Evolutionary conservation across 192 early-diverging fungal genomes (phyloP).

Genomic region (Coemansia javaensis): DNA sequence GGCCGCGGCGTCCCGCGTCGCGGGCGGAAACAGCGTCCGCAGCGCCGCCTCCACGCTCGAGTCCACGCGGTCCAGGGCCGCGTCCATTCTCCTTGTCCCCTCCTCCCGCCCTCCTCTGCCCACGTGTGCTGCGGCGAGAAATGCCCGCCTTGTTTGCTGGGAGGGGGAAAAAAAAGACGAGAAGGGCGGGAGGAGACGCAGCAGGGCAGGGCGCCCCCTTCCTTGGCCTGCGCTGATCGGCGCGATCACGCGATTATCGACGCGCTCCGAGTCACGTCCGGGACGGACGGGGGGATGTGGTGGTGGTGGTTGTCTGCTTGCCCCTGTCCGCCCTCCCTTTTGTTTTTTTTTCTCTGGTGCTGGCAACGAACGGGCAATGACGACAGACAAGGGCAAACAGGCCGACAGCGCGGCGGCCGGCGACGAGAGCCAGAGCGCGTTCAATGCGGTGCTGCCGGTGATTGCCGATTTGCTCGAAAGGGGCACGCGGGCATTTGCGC

Average conservation of each 20-base stretch:
- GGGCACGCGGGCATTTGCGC: slow-evolving; percentile 62
- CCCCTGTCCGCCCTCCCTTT: slow-evolving; percentile 5
- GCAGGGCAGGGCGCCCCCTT: no score
- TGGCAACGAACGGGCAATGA: slow-evolving; percentile 12
- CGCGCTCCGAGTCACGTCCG: no score
- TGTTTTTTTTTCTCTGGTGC: not conserved
- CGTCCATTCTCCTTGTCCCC: slow-evolving; percentile 21
- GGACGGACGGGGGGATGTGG: no score
- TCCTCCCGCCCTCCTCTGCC: no score
- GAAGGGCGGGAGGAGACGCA: not conserved
- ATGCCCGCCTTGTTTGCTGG: no score
- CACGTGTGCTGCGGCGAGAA: no score
- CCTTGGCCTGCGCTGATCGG: no score
- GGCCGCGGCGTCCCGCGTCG: not conserved
- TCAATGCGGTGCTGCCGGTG: slow-evolving; percentile 31
- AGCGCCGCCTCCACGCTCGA: slow-evolving; percentile 23
- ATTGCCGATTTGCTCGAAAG: slow-evolving; percentile 56
- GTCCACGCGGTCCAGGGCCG: slow-evolving; percentile 29
- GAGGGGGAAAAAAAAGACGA: not conserved
- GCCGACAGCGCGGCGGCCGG: slow-evolving; percentile 9
- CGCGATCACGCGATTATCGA: no score
- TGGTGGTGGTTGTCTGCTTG: no score
- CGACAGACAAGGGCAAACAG: slow-evolving; percentile 40
- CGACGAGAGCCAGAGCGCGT: slow-evolving; percentile 10
- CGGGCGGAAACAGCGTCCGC: slow-evolving; percentile 27